phyloP scores from a whole-genome alignment of 2,329 filamentous ascomycete genomes.

The Chrysoporthe cubensis region DNA sequence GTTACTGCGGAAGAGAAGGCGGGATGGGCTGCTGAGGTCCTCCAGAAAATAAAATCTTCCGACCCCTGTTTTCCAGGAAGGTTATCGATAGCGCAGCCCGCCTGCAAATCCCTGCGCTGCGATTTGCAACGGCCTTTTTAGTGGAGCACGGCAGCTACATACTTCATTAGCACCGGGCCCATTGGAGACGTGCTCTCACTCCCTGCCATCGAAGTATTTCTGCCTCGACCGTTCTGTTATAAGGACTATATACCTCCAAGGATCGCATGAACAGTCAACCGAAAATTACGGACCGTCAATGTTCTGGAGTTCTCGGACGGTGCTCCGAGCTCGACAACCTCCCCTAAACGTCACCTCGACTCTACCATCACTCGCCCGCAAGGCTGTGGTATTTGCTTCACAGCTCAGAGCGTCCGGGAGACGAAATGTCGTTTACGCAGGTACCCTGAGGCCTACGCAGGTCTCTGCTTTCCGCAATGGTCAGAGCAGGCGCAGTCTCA shows the following conservation, averaged over 20 bases:
- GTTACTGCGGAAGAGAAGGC: slow-evolving; percentile 22
- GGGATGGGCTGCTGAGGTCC: slow-evolving; percentile 21
- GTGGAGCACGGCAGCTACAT: slow-evolving; percentile 3
- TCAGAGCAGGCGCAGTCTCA: neutral
- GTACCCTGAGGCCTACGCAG: neutral
- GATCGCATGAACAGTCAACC: neutral
- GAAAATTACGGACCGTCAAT: slow-evolving; percentile 20
- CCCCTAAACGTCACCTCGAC: neutral
- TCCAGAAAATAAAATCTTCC: slow-evolving; percentile 28
- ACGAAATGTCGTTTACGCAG: slow-evolving; percentile 4
- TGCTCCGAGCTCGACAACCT: slow-evolving; percentile 20
- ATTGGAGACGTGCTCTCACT: neutral
- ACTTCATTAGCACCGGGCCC: neutral
- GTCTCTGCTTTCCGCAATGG: neutral
- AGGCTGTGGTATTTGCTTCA: neutral
- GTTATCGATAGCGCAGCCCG: slow-evolving; percentile 26
- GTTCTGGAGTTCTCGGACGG: slow-evolving; percentile 27
- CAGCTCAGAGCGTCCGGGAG: neutral
- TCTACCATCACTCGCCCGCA: neutral
- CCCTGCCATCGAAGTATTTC: neutral
- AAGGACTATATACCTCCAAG: neutral
- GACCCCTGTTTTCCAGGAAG: slow-evolving; percentile 3
- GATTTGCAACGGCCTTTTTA: slow-evolving; percentile 18
- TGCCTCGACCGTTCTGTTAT: neutral
- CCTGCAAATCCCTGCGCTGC: slow-evolving; percentile 24